A percentile compares a stretch with the other conserved stretches of the same genome.
Conservation (phyloP, 306 rosid species). For the Cucurbita moschata region DNA sequence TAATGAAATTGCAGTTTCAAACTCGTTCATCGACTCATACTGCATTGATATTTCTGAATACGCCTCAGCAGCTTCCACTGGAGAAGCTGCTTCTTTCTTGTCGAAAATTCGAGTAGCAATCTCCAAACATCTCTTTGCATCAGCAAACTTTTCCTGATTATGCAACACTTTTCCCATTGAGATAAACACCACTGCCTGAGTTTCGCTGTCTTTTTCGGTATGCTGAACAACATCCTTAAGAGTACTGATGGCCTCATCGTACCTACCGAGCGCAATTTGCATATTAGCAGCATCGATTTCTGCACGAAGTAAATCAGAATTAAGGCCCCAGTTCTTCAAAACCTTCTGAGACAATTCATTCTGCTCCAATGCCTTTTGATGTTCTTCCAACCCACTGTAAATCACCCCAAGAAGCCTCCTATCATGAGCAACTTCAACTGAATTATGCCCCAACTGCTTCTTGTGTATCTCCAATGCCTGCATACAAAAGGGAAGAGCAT, state of each 20-base stretch:
- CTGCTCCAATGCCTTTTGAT: conserved; percentile 81
- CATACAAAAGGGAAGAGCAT: conserved; percentile 54
- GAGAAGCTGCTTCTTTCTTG: conserved; percentile 43
- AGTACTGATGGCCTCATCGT: conserved; percentile 58
- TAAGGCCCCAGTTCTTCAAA: conserved; percentile 76
- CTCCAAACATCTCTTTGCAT: conserved; percentile 59
- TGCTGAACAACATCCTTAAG: conserved; percentile 48
- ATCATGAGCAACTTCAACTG: conserved; percentile 74
- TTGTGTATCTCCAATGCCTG: conserved; percentile 72
- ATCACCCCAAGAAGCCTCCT: conserved; percentile 74
- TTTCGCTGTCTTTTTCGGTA: conserved; percentile 60
- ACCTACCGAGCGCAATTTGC: conserved; percentile 74
- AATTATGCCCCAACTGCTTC: conserved; percentile 49
- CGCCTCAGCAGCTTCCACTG: conserved; percentile 72
- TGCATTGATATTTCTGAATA: conserved; percentile 79
- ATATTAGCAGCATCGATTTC: conserved; percentile 86
- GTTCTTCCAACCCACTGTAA: conserved; percentile 74
- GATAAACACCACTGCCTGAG: conserved; percentile 58
- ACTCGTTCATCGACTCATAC: conserved; percentile 81
- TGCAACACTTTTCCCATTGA: conserved; percentile 83
- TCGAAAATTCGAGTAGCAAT: conserved; percentile 70
- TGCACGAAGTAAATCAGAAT: conserved; percentile 52
- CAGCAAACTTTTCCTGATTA: conserved; percentile 54
- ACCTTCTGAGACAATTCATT: conserved; percentile 56
- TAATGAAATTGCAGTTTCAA: conserved; percentile 74